These are phyloP conservation scores for Polymyxa betae DNA, from an alignment of 208 protist species.

Conservation along the genomic window DNA sequence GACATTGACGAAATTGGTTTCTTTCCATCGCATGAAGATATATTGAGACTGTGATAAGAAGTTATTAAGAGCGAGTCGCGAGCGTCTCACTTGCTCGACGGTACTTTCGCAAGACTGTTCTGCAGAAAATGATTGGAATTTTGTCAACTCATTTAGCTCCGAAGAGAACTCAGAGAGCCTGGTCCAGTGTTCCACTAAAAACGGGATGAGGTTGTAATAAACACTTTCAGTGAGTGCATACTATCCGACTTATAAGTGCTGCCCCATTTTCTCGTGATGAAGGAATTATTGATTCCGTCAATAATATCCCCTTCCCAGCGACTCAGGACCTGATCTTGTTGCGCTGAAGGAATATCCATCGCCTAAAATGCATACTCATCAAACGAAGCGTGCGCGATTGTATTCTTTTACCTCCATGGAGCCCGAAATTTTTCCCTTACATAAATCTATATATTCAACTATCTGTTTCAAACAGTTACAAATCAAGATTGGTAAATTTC, in stretches of 20 bases:
- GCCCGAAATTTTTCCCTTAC: background rate
- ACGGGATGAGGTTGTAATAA: background rate
- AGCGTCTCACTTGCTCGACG: background rate
- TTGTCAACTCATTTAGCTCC: background rate
- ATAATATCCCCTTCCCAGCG: background rate
- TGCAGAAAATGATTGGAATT: background rate
- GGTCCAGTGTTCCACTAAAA: background rate
- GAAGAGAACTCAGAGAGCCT: background rate
- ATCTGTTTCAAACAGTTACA: background rate
- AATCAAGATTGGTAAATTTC: background rate
- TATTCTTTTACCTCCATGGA: background rate
- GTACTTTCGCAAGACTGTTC: background rate
- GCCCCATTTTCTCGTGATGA: background rate
- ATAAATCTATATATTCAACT: background rate
- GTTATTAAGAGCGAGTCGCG: background rate
- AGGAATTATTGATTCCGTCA: background rate
- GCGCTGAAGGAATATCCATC: background rate
- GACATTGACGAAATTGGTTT: background rate
- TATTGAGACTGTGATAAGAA: background rate
- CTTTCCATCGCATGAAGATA: background rate
- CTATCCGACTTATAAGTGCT: background rate
- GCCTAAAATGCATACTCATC: background rate
- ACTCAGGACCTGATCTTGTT: background rate
- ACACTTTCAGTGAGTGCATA: background rate
- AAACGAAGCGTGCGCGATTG: background rate